phyloP scores from a whole-genome alignment of 176 grass and related monocot species.

The Avena insularis region DNA sequence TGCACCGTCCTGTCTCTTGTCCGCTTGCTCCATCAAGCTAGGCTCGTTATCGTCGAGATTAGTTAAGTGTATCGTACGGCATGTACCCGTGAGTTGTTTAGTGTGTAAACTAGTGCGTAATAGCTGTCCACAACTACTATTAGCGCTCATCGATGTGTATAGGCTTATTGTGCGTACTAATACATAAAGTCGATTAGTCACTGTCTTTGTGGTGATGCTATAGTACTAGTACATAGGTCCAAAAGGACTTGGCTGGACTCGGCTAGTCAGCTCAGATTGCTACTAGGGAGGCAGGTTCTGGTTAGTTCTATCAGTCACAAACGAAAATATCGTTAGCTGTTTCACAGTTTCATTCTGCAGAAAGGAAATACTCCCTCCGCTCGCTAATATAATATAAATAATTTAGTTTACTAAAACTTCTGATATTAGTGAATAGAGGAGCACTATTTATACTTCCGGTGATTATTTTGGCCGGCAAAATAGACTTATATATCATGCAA shows the following conservation, averaged over 20 bases:
- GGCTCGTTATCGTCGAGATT: not conserved
- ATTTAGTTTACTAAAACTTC: no score
- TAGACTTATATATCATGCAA: no score
- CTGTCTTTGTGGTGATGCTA: not conserved
- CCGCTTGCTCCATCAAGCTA: not conserved
- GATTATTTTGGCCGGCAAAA: no score
- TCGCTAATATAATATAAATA: no score
- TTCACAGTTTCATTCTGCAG: no score
- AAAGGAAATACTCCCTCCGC: no score
- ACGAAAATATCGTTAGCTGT: no score
- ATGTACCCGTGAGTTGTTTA: not conserved
- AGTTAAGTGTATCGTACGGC: conserved; percentile 39
- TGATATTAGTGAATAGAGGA: no score
- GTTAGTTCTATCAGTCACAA: no score
- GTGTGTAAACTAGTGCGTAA: not conserved
- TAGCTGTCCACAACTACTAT: conserved; percentile 43
- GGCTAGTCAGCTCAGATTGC: not conserved
- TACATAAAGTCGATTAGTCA: not conserved
- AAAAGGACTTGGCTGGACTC: not conserved
- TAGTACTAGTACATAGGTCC: not conserved
- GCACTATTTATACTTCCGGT: no score
- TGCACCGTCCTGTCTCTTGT: conserved; percentile 3
- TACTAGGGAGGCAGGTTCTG: no score
- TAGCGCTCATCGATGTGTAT: not conserved
- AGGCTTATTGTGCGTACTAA: not conserved